Base-by-base conservation (phyloP, 2,329 filamentous ascomycete genomes). In the Berkeleyomyces rouxiae region DNA sequence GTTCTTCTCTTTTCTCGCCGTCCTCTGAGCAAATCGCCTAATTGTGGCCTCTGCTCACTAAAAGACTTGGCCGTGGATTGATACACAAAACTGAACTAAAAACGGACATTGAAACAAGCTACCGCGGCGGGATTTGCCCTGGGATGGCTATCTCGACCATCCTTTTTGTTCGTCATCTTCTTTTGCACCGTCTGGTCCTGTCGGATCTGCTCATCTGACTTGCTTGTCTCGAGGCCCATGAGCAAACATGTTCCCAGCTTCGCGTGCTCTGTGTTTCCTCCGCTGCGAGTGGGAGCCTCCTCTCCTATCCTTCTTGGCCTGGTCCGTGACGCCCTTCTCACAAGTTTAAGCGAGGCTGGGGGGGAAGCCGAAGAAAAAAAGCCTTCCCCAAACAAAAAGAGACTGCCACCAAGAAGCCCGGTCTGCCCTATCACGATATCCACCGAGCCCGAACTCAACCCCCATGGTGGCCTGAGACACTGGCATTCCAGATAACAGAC, bases 341-440 rank as follows among this genome's bases (percentile, higher is more conserved):
- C 51, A 55, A 55, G 51, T 55, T 55, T 55, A 55, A 55, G 51
- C 51, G 51, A 55, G 51, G 51, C 51, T 31, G 31, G 51, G 51
- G 10, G 51, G 16, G 51, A 55, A 55, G 10, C 36, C 36, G 51
- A 55, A 49, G 31, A 49, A n/a, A 4, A 49, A 49, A 55, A 39
- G 7, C 51, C 43, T n/a, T 7, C 43, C 42, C 42, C 42, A 9
- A 3, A 23, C 31, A 55, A 49, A 49, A 49, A n/a, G 6, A 49
- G 23, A 49, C 36, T n/a, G 7, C 51, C 43, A 4, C 11, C 43
- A 9, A 9, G 10, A 9, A 3, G 10, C 42, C 42, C n/a, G 42
- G 11, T 53, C 49, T 53, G 31, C 33, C 51, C 51, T 55, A 37
- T 55, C 51, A 55, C 51, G 51, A 55, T 55, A 55, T 31, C 51